Percentiles rank a stretch among this genome's conserved stretches.
Conservation (phyloP, 2,329 filamentous ascomycete species). For the Cladosporium sp. region DNA sequence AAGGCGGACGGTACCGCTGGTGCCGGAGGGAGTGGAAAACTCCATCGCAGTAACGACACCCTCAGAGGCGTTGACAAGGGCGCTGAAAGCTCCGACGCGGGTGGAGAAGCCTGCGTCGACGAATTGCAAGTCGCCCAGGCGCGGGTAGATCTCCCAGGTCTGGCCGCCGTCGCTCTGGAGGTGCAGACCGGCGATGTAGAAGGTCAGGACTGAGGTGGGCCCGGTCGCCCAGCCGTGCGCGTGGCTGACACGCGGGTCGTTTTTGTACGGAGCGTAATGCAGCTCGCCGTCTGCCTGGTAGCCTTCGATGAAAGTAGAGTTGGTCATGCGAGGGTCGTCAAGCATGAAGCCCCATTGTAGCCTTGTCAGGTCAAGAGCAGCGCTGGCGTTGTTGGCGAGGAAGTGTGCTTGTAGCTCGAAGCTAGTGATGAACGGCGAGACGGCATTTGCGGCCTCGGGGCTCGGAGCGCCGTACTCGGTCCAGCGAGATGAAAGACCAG, state of each 20-base stretch:
- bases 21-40: conserved; percentile 7
- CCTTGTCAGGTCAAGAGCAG: conserved; percentile 39
- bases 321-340: conserved; percentile 36
- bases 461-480: conserved; percentile 41
- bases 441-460: conserved; percentile 35
- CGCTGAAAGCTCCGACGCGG: conserved; percentile 6
- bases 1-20: conserved; percentile 4
- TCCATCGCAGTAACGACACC: conserved; percentile 6
- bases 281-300: conserved; percentile 40
- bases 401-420: conserved; percentile 42
- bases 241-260: conserved; percentile 20
- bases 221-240: conserved; percentile 30
- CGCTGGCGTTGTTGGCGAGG: conserved; percentile 31
- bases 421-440: conserved; percentile 38
- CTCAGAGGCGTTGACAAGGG: conserved; percentile 3
- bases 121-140: conserved; percentile 8
- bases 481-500: conserved; percentile 38
- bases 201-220: conserved; percentile 38
- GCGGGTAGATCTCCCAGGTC: conserved; percentile 15
- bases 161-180: conserved; percentile 22
- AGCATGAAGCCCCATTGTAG: conserved; percentile 38
- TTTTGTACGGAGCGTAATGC: conserved; percentile 29
- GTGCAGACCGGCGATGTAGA: conserved; percentile 38
- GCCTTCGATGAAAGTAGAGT: conserved; percentile 39
- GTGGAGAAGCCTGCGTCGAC: conserved; percentile 12